Evolutionary conservation across 192 early-diverging fungal species (phyloP).

Genomic region (Allomyces arbusculus): DNA sequence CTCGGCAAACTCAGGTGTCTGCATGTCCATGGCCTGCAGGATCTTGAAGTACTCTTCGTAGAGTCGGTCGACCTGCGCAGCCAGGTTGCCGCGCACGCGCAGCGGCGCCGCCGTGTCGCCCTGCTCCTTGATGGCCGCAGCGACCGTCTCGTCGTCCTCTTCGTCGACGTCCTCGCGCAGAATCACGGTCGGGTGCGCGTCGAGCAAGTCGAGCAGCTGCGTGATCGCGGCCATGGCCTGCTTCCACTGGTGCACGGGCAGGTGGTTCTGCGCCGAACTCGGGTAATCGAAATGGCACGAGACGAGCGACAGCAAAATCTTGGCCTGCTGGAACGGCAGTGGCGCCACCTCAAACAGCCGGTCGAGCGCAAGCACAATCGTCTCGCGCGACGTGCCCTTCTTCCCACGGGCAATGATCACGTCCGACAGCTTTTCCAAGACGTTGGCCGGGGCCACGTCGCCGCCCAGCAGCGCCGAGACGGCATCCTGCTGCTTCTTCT

Average conservation of each 20-base stretch:
- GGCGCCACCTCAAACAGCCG: slow-evolving; percentile 1
- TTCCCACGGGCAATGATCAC: slow-evolving; percentile 72
- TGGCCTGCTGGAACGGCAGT: slow-evolving; percentile 6
- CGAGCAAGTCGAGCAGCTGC: slow-evolving; percentile 53
- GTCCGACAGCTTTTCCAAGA: slow-evolving; percentile 66
- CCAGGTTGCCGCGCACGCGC: slow-evolving; percentile 60
- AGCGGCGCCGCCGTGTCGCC: slow-evolving; percentile 28
- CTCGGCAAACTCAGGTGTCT: slow-evolving; percentile 87
- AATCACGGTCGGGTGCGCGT: slow-evolving; percentile 44
- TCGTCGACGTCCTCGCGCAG: slow-evolving; percentile 51
- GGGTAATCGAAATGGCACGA: slow-evolving; percentile 8
- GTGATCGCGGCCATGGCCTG: slow-evolving; percentile 37
- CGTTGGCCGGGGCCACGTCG: slow-evolving; percentile 43
- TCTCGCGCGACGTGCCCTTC: slow-evolving; percentile 47
- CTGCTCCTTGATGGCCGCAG: slow-evolving; percentile 26
- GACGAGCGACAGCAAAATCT: slow-evolving; percentile 7
- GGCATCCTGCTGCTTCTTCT: slow-evolving; percentile 8
- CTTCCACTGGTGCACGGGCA: slow-evolving; percentile 5
- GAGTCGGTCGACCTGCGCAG: slow-evolving; percentile 73
- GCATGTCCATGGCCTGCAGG: slow-evolving; percentile 89
- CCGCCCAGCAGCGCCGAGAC: slow-evolving; percentile 1
- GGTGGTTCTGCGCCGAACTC: not conserved
- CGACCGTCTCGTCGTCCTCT: slow-evolving; percentile 26
- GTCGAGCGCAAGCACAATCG: slow-evolving; percentile 2
- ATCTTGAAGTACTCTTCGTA: slow-evolving; percentile 95